A percentile compares a stretch with the other conserved stretches of the same genome.
These are phyloP conservation scores for Colletotrichum truncatum DNA, from an alignment of 2,329 filamentous ascomycete species.

Conservation along the genomic window DNA sequence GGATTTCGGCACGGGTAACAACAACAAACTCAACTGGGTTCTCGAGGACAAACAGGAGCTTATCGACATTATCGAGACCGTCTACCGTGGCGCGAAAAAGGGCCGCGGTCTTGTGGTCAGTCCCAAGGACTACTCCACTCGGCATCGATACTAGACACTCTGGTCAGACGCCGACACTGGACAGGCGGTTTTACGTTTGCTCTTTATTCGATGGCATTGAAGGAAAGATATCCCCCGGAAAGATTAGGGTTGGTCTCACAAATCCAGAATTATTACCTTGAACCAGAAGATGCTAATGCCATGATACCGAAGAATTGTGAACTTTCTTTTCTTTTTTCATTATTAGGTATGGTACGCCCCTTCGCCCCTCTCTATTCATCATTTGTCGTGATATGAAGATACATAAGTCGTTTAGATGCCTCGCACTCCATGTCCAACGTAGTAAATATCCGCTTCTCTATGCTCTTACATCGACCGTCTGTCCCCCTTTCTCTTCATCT, in stretches of 20 bases:
- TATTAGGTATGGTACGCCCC: constrained; percentile 24
- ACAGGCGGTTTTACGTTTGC: too few species aligned
- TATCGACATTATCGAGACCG: constrained; percentile 98
- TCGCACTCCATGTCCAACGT: constrained; percentile 3
- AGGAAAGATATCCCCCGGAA: background rate
- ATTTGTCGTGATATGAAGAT: constrained; percentile 21
- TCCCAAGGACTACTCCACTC: constrained; percentile 73
- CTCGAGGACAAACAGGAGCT: constrained; percentile 98
- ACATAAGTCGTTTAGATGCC: constrained; percentile 17
- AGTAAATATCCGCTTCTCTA: background rate
- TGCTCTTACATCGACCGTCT: background rate
- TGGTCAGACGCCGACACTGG: background rate
- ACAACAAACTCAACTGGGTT: constrained; percentile 89
- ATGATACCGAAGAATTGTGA: constrained; percentile 23
- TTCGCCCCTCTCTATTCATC: constrained; percentile 10
- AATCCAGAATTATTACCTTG: constrained; percentile 21
- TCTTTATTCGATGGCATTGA: too few species aligned
- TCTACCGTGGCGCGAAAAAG: constrained; percentile 98
- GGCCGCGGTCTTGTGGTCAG: constrained; percentile 95
- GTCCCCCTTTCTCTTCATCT: too few species aligned
- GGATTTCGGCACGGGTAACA: constrained; percentile 97
- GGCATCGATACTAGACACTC: constrained; percentile 46
- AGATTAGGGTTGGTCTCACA: constrained; percentile 39
- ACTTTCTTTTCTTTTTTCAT: constrained; percentile 9
- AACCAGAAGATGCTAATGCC: constrained; percentile 27